phyloP scores from a whole-genome alignment of 139 green algal genomes.

The Chlamydomonas sphaeroides region DNA sequence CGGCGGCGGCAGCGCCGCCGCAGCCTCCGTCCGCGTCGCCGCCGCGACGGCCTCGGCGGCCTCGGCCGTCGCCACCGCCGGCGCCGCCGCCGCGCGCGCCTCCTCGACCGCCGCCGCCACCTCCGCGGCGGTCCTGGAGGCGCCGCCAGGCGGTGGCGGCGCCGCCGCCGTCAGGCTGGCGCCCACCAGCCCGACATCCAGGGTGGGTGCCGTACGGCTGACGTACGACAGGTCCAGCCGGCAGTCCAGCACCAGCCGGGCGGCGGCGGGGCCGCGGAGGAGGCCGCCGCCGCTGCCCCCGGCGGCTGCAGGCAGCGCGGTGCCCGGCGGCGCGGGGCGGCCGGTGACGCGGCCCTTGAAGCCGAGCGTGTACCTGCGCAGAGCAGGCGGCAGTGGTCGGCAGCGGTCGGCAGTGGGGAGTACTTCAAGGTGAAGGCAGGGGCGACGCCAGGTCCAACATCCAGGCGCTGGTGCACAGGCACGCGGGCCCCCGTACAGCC shows the following conservation, averaged over 20 bases:
- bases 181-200: not conserved
- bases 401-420: too few relatives aligned
- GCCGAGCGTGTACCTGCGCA: slow-evolving; percentile 13
- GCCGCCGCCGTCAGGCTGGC: not conserved
- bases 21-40: not conserved
- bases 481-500: too few relatives aligned
- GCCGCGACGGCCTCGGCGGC: not conserved
- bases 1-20: not conserved
- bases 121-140: not conserved
- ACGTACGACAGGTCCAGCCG: not conserved
- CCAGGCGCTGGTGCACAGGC: too few relatives aligned
- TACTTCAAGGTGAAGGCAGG: too few relatives aligned
- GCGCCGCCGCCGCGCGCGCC: slow-evolving; percentile 12
- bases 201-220: slow-evolving; percentile 14
- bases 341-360: not conserved
- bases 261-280: not conserved
- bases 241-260: slow-evolving; percentile 14
- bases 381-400: too few relatives aligned
- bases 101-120: not conserved
- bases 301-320: not conserved
- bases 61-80: not conserved
- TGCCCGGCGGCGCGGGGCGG: slow-evolving; percentile 8
- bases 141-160: not conserved
- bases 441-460: too few relatives aligned
- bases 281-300: not conserved